Evolutionary conservation across 495 filamentous ascomycete genomes (phyloP), one percentile per base, ranked within the genome.

Genomic region (Hypoxylon rickii): DNA sequence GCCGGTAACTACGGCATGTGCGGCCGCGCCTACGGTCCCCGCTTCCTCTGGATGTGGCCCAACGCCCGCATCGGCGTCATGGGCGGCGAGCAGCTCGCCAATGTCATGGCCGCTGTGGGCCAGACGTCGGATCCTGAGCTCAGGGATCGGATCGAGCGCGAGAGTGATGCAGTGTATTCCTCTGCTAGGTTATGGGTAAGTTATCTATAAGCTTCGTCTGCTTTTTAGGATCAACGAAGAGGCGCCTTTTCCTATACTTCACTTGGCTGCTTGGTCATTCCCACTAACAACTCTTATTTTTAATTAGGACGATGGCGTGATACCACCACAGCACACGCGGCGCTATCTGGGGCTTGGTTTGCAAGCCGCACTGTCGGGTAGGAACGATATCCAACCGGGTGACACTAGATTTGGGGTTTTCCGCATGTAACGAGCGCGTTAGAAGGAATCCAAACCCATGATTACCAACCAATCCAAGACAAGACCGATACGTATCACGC

Each of bases 11-110:
- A 86, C 52, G 83, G 83, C 42, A 86, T 86, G 83, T 86, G 92
- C 73, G 94, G 94, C n/a, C 86, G 94, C 36, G 95, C 94, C 1
- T 98, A 97, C 73, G 83, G 83, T 3, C 94, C 94, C 0, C 77
- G 92, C 10, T 87, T 98, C 67, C 73, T 98, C 49, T 98, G 90
- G 85, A 96, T 94, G 84, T 98, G 94, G 94, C 95, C 94, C 11
- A 96, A 95, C 64, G 90, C 94, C 15, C 87, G 88, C 62, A 93
- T 96, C 55, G 89, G 88, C 6, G 94, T 98, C 50, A 98, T 98
- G 94, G 94, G 94, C 31, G 82, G 87, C 15, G 92, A 97, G 76
- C 94, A 98, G 75, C 79, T 98, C 12, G 88, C 86, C 1, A 81
- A 86, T 3, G 94, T 98, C 29, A 98, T 98, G 94, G 87, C 91